These are phyloP conservation scores for Voacanga thouarsii DNA, from an alignment of 257 asterid species.

Conservation along the genomic window DNA sequence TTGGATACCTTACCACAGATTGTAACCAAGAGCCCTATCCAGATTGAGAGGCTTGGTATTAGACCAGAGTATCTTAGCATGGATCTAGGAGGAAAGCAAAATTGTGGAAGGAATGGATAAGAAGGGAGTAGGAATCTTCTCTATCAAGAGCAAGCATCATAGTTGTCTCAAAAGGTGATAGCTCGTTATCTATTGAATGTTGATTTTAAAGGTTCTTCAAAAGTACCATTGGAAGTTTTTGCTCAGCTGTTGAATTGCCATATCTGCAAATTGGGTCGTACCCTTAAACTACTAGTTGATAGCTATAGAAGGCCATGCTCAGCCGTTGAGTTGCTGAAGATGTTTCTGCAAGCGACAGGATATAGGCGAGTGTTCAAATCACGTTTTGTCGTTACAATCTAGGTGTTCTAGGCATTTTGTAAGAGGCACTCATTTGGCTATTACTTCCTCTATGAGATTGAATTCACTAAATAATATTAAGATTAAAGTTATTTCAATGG, in stretches of 20 bases:
- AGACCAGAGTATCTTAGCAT: slow-evolving; percentile 80
- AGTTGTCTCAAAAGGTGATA: slow-evolving; percentile 68
- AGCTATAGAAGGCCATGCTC: slow-evolving; percentile 90
- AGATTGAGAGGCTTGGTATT: slow-evolving; percentile 98
- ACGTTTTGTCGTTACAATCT: not conserved
- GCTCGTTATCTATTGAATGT: slow-evolving; percentile 56
- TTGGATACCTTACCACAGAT: slow-evolving; percentile 76
- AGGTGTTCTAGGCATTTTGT: not conserved
- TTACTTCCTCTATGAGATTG: not conserved
- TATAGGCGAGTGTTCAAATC: slow-evolving; percentile 54
- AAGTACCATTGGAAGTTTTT: slow-evolving; percentile 63
- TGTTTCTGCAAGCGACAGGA: slow-evolving; percentile 86
- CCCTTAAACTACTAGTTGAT: slow-evolving; percentile 72
- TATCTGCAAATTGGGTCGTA: slow-evolving; percentile 70
- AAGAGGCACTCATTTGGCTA: not conserved
- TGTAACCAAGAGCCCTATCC: slow-evolving; percentile 75
- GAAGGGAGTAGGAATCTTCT: slow-evolving; percentile 56
- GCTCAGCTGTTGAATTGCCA: slow-evolving; percentile 76
- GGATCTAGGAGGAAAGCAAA: slow-evolving; percentile 68
- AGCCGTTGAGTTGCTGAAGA: slow-evolving; percentile 74
- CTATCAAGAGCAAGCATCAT: slow-evolving; percentile 75
- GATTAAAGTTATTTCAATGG: not conserved
- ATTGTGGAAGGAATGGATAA: slow-evolving; percentile 56
- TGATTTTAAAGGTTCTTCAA: slow-evolving; percentile 87
- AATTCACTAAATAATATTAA: not conserved